Evolutionary conservation across 495 filamentous ascomycete species (phyloP), one percentile per base, ranked within the genome.

Genomic region (Podospora conica): DNA sequence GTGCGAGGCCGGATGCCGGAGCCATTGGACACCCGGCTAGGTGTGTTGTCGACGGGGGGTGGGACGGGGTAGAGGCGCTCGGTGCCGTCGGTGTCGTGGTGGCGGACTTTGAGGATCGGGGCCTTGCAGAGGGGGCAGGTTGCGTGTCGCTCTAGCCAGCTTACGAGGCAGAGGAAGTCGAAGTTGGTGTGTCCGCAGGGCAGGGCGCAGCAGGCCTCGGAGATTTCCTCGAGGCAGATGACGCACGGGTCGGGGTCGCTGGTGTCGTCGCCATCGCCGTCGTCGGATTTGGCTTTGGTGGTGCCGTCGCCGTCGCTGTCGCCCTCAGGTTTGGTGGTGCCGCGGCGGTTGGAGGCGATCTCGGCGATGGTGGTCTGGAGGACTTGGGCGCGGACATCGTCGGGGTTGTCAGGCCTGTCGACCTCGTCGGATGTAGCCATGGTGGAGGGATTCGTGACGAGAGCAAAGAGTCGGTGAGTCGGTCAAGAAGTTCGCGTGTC

Each of bases 151-250:
- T 94, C 85, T 15, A 93, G 78, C 93, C 93, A 96, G 78, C 85
- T 93, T 21, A 90, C 74, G 10, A 96, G 84, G 71, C 93, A 97
- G 12, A 92, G 70, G 74, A 91, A 93, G 77, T 96, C 91, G 74
- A 95, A 96, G 70, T 86, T 87, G 57, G 83, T 75, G 80, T 97
- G 93, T 21, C 82, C 81, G 83, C 93, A 97, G 20, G 92, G 91
- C 48, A 83, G 78, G 5, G 90, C 86, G 20, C 87, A 77, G 64
- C 88, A 90, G 48, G 86, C 78, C 69, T 94, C 91, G 6, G 87
- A 85, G 75, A 96, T 81, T 56, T 77, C 72, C 65, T 93, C 88
- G 58, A 96, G 84, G 74, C 93, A 97, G 71, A 90, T 88, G 61
- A 88, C 85, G 74, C 88, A 90, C 72, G 79, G 81, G 55, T 77